These are phyloP conservation scores for Acorus gramineus DNA, from an alignment of 106 monocot genomes.

Conservation along the genomic window DNA sequence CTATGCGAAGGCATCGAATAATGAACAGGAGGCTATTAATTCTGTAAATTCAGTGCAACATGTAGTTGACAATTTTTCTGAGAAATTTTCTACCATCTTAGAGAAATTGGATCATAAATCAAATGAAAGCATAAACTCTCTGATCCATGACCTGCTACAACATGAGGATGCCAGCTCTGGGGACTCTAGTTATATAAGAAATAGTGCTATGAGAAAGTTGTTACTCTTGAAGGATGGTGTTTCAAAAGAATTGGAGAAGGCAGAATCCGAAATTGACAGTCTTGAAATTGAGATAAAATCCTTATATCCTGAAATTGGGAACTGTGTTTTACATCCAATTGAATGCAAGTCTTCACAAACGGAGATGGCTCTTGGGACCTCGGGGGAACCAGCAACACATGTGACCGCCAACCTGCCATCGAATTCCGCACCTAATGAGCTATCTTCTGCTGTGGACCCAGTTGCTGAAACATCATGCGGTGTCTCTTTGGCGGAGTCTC, in stretches of 20 bases:
- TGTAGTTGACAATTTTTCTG: constrained; percentile 8
- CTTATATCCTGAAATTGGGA: constrained; percentile 15
- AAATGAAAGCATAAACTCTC: constrained; percentile 16
- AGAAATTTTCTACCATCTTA: constrained; percentile 28
- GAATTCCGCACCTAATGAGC: no score
- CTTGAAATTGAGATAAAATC: constrained; percentile 62
- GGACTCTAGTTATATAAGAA: constrained; percentile 34
- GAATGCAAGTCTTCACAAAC: background rate
- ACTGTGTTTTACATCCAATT: background rate
- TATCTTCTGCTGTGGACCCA: no score
- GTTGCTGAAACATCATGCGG: no score
- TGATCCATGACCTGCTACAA: constrained; percentile 48
- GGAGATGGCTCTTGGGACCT: background rate
- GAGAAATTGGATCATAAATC: constrained; percentile 24
- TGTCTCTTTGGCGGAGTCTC: background rate
- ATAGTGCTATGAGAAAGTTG: constrained; percentile 33
- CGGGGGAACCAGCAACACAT: background rate
- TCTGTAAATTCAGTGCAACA: constrained; percentile 4
- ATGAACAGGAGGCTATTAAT: constrained; percentile 19
- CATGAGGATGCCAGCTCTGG: constrained; percentile 57
- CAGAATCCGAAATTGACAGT: constrained; percentile 79
- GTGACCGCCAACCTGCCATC: no score
- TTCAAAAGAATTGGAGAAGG: constrained; percentile 71
- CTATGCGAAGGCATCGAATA: constrained; percentile 16
- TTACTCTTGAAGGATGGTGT: constrained; percentile 44